Percentiles rank a stretch among this genome's conserved stretches.
These are phyloP conservation scores for Pichia membranifaciens DNA, from an alignment of 805 yeast species.

Conservation along the genomic window DNA sequence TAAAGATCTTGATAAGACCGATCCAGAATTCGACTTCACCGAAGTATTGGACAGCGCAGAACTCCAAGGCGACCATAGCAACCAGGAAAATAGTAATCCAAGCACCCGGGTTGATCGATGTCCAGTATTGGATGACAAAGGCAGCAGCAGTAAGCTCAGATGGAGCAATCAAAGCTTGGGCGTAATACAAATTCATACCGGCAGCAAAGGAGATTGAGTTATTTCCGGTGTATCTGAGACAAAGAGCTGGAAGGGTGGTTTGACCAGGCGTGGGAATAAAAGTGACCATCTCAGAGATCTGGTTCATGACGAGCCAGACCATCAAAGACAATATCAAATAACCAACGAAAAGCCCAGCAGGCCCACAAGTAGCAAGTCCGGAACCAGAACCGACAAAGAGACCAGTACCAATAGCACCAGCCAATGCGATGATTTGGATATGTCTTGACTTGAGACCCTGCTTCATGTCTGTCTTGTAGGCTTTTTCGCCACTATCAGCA, in stretches of 20 bases:
- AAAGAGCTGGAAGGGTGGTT: slow-evolving; percentile 23
- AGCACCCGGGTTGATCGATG: slow-evolving; percentile 46
- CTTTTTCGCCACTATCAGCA: background rate
- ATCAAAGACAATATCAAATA: slow-evolving; percentile 59
- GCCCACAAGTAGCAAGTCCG: slow-evolving; percentile 30
- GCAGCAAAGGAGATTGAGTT: slow-evolving; percentile 27
- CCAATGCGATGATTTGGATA: slow-evolving; percentile 61
- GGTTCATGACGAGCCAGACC: slow-evolving; percentile 59
- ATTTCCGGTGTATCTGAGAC: slow-evolving; percentile 28
- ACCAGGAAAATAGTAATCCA: slow-evolving; percentile 52
- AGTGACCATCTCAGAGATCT: slow-evolving; percentile 62
- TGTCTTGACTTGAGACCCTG: slow-evolving; percentile 44
- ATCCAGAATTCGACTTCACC: slow-evolving; percentile 60
- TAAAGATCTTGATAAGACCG: slow-evolving; percentile 58
- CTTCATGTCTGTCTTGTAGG: slow-evolving; percentile 22
- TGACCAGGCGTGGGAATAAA: slow-evolving; percentile 56
- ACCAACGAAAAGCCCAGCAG: slow-evolving; percentile 43
- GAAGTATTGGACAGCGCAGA: slow-evolving; percentile 36
- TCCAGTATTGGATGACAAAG: slow-evolving; percentile 56
- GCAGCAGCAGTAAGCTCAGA: slow-evolving; percentile 59
- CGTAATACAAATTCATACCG: slow-evolving; percentile 34
- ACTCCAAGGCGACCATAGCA: slow-evolving; percentile 40
- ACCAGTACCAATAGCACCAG: slow-evolving; percentile 69
- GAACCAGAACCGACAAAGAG: slow-evolving; percentile 48
- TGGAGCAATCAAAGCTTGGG: slow-evolving; percentile 31